Evolutionary conservation across 192 early-diverging fungal genomes (phyloP), one percentile per base, ranked within the genome.

Genomic region (Gryganskiella cystojenkinii): DNA sequence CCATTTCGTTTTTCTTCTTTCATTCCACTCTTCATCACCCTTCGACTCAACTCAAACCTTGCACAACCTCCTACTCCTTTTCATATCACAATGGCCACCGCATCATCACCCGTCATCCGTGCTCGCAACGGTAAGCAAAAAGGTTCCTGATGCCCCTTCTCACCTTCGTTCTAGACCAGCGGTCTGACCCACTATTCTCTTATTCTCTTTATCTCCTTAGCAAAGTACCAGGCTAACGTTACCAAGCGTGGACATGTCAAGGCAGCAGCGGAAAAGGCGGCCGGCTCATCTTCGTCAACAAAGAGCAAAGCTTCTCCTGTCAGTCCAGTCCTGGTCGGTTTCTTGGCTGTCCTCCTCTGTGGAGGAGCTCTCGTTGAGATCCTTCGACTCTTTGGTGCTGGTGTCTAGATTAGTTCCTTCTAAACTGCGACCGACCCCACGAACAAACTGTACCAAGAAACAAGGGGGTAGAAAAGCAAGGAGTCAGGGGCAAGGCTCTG

Each of bases 201-300:
- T n/a, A 53, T 6, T 20, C 31, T 33, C 17, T 4, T 28, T 34
- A 15, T 55, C 11, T 8, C 10, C 7, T 8, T 52, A 76, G 73
- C 73, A 50, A 76, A 76, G 55, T 76, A 68, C 52, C 73, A 68
- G 55, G 57, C 73, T 19, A 76, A 76, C 51, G 73, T 67, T 25
- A 67, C 73, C 47, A 68, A 76, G 65, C 73, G 73, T 34, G 59
- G 64, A 14, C 50, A 63, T 25, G 40, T 50, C 43, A 67, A 74
- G 63, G 30, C 9, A 13, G 44, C 64, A 17, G 24, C 54, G 3
- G 24, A 40, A 11, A 40, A 40, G 37, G 5, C 13, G 13, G 5
- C 37, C 37, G 7, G 13, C 37, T 40, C 37, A 13, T 40, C 37
- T 9, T 40, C 37, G 5, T 40, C 37, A 40, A 9, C 37, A 5